Evolutionary conservation across 345 rosid species (phyloP).

Genomic region (Salix purpurea): DNA sequence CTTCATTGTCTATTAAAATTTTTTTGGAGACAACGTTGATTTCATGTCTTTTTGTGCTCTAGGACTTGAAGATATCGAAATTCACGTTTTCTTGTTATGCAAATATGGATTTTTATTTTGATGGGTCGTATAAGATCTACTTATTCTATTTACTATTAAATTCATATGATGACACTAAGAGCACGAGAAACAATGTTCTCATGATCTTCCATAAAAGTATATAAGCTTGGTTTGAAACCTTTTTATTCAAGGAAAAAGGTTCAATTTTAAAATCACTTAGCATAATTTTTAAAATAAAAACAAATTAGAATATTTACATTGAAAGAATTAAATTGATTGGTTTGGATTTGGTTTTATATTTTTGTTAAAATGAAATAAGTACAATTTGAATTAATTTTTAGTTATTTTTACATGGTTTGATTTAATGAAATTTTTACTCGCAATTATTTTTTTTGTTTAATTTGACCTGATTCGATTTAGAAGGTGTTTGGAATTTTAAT

Average conservation of each 20-base stretch:
- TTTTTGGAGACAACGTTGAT: constrained; percentile 25
- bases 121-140: neutral
- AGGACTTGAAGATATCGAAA: neutral
- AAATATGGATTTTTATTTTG: neutral
- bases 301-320: neutral
- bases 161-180: neutral
- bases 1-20: constrained; percentile 31
- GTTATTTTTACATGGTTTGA: no score
- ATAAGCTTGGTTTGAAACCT: neutral
- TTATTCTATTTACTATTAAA: no score
- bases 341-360: no score
- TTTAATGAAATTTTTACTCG: no score
- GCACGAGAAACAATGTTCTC: neutral
- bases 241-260: neutral
- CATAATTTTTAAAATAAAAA: no score
- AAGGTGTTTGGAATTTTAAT: no score
- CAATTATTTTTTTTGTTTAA: no score
- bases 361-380: no score
- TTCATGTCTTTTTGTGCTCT: constrained; percentile 21
- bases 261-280: neutral
- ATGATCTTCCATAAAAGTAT: no score
- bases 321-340: neutral
- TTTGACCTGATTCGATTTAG: no score
- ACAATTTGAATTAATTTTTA: no score
- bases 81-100: neutral